These are phyloP conservation scores for Pseudocercospora pini-densiflorae DNA, from an alignment of 2,329 filamentous ascomycete species.

Conservation along the genomic window DNA sequence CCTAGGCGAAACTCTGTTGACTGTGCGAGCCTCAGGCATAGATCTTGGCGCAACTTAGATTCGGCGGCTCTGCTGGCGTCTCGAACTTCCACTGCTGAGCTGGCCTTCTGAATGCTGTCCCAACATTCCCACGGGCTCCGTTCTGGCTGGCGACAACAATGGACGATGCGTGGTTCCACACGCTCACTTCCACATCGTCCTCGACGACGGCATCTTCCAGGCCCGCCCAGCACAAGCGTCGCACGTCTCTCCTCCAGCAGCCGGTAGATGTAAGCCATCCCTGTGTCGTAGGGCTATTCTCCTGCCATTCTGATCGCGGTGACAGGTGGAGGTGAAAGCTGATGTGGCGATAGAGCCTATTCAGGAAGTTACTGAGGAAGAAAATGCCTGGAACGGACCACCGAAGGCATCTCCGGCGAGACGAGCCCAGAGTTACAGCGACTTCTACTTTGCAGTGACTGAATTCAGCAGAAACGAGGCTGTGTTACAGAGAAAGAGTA, in stretches of 20 bases:
- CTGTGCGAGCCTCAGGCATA: neutral
- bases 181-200: conserved; percentile 66
- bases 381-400: conserved; percentile 57
- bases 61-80: neutral
- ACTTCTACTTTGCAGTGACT: conserved; percentile 70
- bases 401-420: conserved; percentile 68
- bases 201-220: conserved; percentile 61
- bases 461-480: conserved; percentile 61
- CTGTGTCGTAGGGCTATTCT: conserved; percentile 33
- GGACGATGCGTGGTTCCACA: conserved; percentile 81
- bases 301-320: conserved; percentile 47
- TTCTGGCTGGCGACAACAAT: conserved; percentile 34
- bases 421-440: conserved; percentile 76
- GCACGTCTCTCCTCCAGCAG: conserved; percentile 68
- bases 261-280: conserved; percentile 48
- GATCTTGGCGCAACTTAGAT: neutral
- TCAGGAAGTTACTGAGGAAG: conserved; percentile 58
- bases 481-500: conserved; percentile 46
- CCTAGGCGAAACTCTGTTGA: neutral
- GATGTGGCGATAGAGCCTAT: conserved; percentile 62
- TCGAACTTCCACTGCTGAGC: neutral
- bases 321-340: conserved; percentile 60
- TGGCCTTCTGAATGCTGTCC: neutral
- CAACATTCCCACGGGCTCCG: conserved; percentile 2
- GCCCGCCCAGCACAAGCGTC: conserved; percentile 63